Conservation (phyloP, 2,329 filamentous ascomycete species). For the Penicillium italicum region DNA sequence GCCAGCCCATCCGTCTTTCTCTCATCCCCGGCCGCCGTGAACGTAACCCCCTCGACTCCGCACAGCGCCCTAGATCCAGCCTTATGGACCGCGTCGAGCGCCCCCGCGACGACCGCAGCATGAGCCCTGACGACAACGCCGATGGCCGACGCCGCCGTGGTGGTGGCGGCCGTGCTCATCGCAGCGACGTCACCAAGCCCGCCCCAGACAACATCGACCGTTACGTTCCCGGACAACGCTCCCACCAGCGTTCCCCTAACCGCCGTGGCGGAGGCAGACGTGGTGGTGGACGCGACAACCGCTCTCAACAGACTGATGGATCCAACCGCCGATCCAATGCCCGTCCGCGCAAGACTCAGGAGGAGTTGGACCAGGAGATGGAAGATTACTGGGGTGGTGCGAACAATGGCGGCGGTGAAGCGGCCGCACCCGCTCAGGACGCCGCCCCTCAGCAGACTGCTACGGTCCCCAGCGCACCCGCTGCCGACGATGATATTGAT, state of each 20-base stretch:
- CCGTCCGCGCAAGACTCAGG: conserved; percentile 77
- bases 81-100: conserved; percentile 63
- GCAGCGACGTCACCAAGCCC: conserved; percentile 55
- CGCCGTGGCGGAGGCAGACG: conserved; percentile 48
- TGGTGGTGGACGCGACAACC: conserved; percentile 45
- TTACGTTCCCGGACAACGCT: conserved; percentile 64
- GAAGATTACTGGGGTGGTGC: conserved; percentile 75
- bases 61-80: conserved; percentile 53
- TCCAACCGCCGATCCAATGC: conserved; percentile 44
- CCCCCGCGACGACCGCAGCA: conserved; percentile 42
- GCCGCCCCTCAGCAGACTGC: conserved; percentile 23
- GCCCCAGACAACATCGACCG: conserved; percentile 69
- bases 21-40: conserved; percentile 54
- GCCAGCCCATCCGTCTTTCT: conserved; percentile 74
- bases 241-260: conserved; percentile 39
- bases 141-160: conserved; percentile 36
- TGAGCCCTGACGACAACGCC: conserved; percentile 40
- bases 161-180: conserved; percentile 45
- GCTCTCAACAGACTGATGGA: conserved; percentile 16
- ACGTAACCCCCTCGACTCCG: conserved; percentile 50
- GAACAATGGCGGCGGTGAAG: conserved; percentile 34
- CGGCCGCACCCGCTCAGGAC: conserved; percentile 32
- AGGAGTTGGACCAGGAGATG: conserved; percentile 96
- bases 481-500: conserved; percentile 58
- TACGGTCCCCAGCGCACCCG: conserved; percentile 23